phyloP scores from a whole-genome alignment of 306 rosid genomes.

The Fragaria nilgerrensis region DNA sequence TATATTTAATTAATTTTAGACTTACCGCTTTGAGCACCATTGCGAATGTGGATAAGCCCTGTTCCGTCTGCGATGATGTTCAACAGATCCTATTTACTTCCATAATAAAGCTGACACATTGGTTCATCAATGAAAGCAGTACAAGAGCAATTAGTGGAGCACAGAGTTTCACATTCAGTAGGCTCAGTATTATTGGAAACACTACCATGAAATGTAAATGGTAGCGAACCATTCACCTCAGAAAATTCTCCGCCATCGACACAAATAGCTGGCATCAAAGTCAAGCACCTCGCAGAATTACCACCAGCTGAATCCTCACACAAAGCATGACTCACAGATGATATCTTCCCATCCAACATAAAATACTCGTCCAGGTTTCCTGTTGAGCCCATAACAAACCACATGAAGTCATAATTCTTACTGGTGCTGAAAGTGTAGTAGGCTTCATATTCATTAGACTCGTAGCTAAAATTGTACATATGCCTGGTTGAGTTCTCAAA shows the following conservation, averaged over 20 bases:
- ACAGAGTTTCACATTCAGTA: conserved; percentile 10
- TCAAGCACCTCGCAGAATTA: conserved; percentile 1
- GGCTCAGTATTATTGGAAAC: neutral
- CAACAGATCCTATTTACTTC: conserved; percentile 1
- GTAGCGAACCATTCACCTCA: conserved; percentile 6
- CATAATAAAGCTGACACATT: conserved; percentile 3
- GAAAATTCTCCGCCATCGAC: neutral
- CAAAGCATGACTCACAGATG: neutral
- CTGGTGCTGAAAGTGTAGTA: neutral
- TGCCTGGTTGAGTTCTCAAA: neutral
- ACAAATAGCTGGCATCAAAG: conserved; percentile 4
- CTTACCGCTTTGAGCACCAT: neutral
- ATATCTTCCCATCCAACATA: conserved; percentile 7
- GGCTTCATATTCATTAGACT: neutral
- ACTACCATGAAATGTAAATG: neutral
- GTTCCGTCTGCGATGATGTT: neutral
- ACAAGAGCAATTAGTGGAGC: conserved; percentile 21
- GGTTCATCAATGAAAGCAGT: conserved; percentile 4
- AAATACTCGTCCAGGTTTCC: conserved; percentile 5
- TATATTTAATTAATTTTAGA: neutral
- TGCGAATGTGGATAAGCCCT: neutral
- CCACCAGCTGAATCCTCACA: neutral
- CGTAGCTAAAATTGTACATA: conserved; percentile 13
- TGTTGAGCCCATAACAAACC: conserved; percentile 20
- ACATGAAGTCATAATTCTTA: neutral